Evolutionary conservation across 306 rosid genomes (phyloP).

Genomic region (Gynostemma pentaphyllum): DNA sequence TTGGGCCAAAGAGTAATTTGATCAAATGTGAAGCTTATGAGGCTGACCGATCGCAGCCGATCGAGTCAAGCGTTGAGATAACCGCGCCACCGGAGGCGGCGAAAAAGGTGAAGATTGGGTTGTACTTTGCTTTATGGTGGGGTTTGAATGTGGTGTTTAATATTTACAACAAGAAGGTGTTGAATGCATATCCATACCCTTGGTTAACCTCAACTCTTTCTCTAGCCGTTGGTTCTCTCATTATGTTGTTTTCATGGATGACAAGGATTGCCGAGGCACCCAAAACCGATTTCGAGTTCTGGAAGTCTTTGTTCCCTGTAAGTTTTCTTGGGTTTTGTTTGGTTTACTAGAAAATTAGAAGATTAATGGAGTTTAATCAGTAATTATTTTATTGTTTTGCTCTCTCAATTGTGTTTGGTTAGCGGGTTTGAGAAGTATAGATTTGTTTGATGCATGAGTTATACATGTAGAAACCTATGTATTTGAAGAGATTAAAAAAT

Average conservation of each 20-base stretch:
- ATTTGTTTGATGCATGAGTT: too few species aligned
- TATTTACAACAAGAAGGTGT: conserved; percentile 90
- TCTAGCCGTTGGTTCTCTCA: conserved; percentile 87
- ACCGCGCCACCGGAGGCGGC: conserved; percentile 42
- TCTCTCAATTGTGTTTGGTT: too few species aligned
- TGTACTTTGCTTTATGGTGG: conserved; percentile 95
- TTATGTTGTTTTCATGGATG: conserved; percentile 90
- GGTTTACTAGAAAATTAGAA: conserved; percentile 2
- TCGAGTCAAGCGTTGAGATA: conserved; percentile 25
- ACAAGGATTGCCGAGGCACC: conserved; percentile 81
- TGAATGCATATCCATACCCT: conserved; percentile 89
- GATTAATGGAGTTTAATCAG: neutral
- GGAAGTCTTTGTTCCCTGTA: conserved; percentile 91
- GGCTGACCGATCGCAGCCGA: conserved; percentile 36
- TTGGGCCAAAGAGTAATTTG: neutral
- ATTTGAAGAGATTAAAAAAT: too few species aligned
- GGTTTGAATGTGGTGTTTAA: conserved; percentile 87
- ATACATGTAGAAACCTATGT: too few species aligned
- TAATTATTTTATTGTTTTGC: neutral
- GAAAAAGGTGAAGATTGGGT: conserved; percentile 72
- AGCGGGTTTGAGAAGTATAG: too few species aligned
- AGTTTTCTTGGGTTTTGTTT: conserved; percentile 23
- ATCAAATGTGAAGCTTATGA: conserved; percentile 16
- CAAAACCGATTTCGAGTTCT: conserved; percentile 73
- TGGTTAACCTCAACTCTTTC: conserved; percentile 95